Percentiles rank a stretch among this genome's conserved stretches.
These are phyloP conservation scores for Saccharomyces pastorianus DNA, from an alignment of 1,139 yeast species.

Conservation along the genomic window DNA sequence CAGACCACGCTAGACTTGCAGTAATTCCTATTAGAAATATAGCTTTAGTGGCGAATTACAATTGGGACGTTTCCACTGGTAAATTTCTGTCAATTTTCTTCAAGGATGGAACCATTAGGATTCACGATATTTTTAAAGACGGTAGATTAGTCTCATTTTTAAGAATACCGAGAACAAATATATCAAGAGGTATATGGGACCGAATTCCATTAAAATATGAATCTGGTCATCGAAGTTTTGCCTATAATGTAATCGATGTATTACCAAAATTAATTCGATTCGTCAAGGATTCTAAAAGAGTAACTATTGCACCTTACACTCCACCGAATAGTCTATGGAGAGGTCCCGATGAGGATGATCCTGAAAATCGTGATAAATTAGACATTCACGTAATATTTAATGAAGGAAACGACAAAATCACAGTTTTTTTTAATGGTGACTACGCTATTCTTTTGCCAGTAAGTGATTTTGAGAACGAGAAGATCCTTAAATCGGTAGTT, in stretches of 20 bases:
- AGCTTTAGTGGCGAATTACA: constrained; percentile 11
- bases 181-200: constrained; percentile 19
- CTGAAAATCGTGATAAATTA: neutral
- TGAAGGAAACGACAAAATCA: constrained; percentile 5
- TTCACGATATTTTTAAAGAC: constrained; percentile 19
- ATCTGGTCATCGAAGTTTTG: constrained; percentile 4
- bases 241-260: constrained; percentile 11
- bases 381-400: constrained; percentile 11
- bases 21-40: constrained; percentile 19
- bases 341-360: constrained; percentile 6
- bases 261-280: constrained; percentile 21
- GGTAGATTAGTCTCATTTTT: constrained; percentile 23
- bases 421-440: constrained; percentile 14
- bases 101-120: constrained; percentile 22
- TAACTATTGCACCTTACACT: constrained; percentile 12
- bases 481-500: constrained; percentile 3
- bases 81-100: constrained; percentile 18
- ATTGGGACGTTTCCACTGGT: constrained; percentile 24
- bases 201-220: constrained; percentile 7
- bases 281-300: constrained; percentile 13
- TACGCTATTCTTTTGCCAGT: constrained; percentile 4
- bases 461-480: neutral
- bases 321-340: constrained; percentile 13
- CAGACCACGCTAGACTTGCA: constrained; percentile 16
- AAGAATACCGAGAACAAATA: constrained; percentile 7